These are phyloP conservation scores for Linnemannia hyalina DNA, from an alignment of 192 early-diverging fungal species.

Conservation along the genomic window DNA sequence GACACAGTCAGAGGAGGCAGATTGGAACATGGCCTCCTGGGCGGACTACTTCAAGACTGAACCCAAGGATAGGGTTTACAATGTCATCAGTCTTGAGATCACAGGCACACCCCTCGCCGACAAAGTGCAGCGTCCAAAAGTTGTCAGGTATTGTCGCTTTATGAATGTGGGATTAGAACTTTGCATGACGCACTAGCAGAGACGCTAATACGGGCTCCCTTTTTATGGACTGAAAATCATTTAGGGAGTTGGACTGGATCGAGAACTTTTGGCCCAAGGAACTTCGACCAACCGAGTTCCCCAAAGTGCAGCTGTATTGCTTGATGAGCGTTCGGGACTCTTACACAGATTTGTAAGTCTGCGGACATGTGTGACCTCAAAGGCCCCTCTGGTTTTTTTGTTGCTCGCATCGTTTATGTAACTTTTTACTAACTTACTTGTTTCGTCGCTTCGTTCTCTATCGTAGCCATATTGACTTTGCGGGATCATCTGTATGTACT, in stretches of 20 bases:
- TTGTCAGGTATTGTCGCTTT: conserved; percentile 69
- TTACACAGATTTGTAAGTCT: conserved; percentile 86
- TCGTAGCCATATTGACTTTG: conserved; percentile 73
- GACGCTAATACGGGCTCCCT: background rate
- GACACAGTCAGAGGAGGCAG: conserved; percentile 84
- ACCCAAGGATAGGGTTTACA: conserved; percentile 79
- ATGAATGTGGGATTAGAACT: background rate
- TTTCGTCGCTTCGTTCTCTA: background rate
- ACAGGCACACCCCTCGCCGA: conserved; percentile 77
- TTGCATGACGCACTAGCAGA: background rate
- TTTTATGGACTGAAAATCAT: background rate
- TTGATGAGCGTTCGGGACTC: conserved; percentile 93
- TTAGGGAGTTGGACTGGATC: conserved; percentile 88
- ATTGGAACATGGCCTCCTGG: conserved; percentile 89
- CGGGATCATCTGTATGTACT: conserved; percentile 48
- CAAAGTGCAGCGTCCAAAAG: conserved; percentile 76
- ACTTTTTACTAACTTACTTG: background rate
- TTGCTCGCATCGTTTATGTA: background rate
- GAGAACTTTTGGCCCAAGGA: conserved; percentile 87
- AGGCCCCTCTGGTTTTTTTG: background rate
- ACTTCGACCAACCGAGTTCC: conserved; percentile 78
- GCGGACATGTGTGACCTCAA: background rate
- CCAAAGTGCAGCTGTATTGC: conserved; percentile 92
- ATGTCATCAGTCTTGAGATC: conserved; percentile 93
- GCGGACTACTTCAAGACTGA: conserved; percentile 80